phyloP scores from a whole-genome alignment of 169 alveolate genomes.

The Eimeria praecox region DNA sequence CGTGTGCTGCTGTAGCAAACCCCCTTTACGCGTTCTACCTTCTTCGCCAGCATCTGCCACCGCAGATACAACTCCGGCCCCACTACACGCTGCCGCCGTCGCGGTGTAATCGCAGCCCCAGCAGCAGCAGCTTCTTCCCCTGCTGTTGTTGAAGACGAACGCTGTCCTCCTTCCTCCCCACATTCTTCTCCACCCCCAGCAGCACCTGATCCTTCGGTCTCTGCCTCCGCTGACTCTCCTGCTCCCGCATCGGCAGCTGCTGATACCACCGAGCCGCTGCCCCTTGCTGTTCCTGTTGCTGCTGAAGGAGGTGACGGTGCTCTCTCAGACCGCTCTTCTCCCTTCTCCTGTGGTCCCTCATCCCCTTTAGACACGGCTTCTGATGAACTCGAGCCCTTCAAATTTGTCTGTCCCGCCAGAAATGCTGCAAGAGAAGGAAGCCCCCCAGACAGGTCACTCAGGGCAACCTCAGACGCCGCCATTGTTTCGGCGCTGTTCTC shows the following conservation, averaged over 20 bases:
- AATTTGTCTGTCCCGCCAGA: constrained; percentile 49
- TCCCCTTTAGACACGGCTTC: constrained; percentile 19
- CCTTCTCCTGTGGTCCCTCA: not conserved
- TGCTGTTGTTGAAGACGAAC: constrained; percentile 42
- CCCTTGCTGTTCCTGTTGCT: not conserved
- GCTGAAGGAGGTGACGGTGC: constrained; percentile 42
- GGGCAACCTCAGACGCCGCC: not conserved
- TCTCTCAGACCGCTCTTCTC: not conserved
- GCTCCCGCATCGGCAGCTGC: constrained; percentile 11
- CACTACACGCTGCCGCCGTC: constrained; percentile 73
- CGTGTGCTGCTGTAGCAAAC: constrained; percentile 75
- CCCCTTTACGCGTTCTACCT: constrained; percentile 56
- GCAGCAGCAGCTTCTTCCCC: constrained; percentile 42
- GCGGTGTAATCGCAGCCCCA: constrained; percentile 30
- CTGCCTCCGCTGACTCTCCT: constrained; percentile 17
- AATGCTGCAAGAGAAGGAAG: constrained; percentile 71
- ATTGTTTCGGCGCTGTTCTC: not conserved
- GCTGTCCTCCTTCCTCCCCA: not conserved
- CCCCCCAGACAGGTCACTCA: constrained; percentile 63
- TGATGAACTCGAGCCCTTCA: not conserved
- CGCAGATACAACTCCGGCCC: constrained; percentile 60
- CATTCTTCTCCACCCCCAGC: constrained; percentile 35
- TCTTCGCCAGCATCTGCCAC: constrained; percentile 62
- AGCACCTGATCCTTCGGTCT: not conserved
- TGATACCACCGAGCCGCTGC: constrained; percentile 7